A percentile compares a stretch with the other conserved stretches of the same genome.
phyloP scores from a whole-genome alignment of 106 monocot genomes.

The Agapanthus africanus region DNA sequence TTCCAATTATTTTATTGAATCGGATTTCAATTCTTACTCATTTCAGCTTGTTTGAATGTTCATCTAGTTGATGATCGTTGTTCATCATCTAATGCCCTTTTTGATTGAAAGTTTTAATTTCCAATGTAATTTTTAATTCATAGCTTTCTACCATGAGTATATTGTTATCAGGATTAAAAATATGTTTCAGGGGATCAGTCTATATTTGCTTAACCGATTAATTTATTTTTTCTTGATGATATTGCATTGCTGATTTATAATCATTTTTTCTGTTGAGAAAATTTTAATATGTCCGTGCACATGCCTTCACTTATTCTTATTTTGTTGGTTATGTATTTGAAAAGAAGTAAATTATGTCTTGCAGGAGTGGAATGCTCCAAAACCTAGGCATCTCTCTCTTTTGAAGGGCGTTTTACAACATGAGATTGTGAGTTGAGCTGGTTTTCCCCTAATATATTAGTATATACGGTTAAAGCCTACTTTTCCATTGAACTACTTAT shows the following conservation, averaged over 20 bases:
- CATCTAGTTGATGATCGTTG: neutral
- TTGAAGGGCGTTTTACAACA: slow-evolving; percentile 54
- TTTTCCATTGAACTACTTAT: neutral
- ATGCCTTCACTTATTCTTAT: neutral
- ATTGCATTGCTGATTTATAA: too few species aligned
- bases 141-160: neutral
- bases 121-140: neutral
- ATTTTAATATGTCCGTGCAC: too few species aligned
- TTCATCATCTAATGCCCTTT: neutral
- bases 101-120: neutral
- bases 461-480: neutral
- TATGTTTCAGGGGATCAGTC: neutral
- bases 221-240: too few species aligned
- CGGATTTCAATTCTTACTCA: too few species aligned
- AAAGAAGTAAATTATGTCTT: neutral
- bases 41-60: neutral
- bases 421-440: slow-evolving; percentile 40
- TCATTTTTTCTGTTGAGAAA: too few species aligned
- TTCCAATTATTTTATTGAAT: too few species aligned
- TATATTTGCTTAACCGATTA: neutral
- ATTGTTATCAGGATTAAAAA: neutral
- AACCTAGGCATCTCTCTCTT: slow-evolving; percentile 70
- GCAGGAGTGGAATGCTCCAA: slow-evolving; percentile 86
- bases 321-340: neutral
- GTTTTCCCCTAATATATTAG: neutral